phyloP scores from a whole-genome alignment of 2,329 filamentous ascomycete genomes.

The Chrysoporthe deuterocubensis region DNA sequence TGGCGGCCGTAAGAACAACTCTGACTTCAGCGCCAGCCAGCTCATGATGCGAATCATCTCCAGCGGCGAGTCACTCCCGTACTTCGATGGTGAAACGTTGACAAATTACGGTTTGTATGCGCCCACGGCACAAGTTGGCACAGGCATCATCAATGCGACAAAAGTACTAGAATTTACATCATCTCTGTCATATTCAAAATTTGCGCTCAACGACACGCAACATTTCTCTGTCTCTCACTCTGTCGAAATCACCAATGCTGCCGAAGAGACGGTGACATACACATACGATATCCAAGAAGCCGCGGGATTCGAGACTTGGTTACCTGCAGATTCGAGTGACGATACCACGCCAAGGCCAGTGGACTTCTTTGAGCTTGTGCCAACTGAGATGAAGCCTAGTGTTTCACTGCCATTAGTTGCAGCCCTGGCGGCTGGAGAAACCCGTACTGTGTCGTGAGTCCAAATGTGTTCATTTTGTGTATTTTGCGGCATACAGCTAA shows the following conservation, averaged over 20 bases:
- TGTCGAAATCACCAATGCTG: conserved; percentile 22
- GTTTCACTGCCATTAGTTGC: conserved; percentile 16
- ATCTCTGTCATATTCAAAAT: conserved; percentile 45
- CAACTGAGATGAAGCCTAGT: conserved; percentile 12
- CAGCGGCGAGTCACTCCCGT: conserved; percentile 14
- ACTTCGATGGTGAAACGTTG: conserved; percentile 13
- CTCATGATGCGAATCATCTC: conserved; percentile 20
- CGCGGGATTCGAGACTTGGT: conserved; percentile 25
- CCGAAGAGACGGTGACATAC: conserved; percentile 21
- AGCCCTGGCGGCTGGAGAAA: conserved; percentile 20
- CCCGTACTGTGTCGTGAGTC: conserved; percentile 10
- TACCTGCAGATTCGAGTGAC: neutral
- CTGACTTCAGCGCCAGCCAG: conserved; percentile 16
- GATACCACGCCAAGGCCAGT: conserved; percentile 5
- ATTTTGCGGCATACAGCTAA: neutral
- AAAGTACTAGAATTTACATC: conserved; percentile 48
- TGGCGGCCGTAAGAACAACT: conserved; percentile 22
- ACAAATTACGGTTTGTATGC: conserved; percentile 31
- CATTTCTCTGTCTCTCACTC: conserved; percentile 39
- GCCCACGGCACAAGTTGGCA: conserved; percentile 51
- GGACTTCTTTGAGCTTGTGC: conserved; percentile 16
- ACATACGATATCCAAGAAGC: conserved; percentile 20
- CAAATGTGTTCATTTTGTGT: neutral
- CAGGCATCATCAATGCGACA: conserved; percentile 51
- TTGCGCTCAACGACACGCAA: conserved; percentile 54